A percentile compares a stretch with the other conserved stretches of the same genome.
Conservation (phyloP, 768 basidiomycete species). For the Favolaschia claudopus region DNA sequence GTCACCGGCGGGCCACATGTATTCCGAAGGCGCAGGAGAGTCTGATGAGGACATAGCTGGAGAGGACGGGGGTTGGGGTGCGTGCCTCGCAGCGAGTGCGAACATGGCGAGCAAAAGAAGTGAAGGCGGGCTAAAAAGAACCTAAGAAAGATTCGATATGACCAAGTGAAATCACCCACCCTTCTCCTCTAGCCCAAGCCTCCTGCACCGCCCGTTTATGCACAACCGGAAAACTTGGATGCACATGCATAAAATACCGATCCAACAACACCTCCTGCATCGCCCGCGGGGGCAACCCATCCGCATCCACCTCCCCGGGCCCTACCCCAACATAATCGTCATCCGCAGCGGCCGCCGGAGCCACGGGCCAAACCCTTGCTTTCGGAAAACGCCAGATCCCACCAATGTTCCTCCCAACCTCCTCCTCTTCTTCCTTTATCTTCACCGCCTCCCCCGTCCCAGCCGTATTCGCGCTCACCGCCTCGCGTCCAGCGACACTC, state of each 20-base stretch:
- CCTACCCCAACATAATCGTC: constrained; percentile 29
- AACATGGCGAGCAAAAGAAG: constrained; percentile 86
- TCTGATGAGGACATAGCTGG: constrained; percentile 50
- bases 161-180: constrained; percentile 34
- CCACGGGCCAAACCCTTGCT: constrained; percentile 88
- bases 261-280: constrained; percentile 75
- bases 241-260: constrained; percentile 84
- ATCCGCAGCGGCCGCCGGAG: constrained; percentile 35
- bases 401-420: constrained; percentile 73
- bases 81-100: constrained; percentile 80
- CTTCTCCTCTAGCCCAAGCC: constrained; percentile 46
- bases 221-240: constrained; percentile 79
- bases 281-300: constrained; percentile 59
- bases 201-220: constrained; percentile 76
- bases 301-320: constrained; percentile 46
- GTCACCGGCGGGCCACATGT: constrained; percentile 88
- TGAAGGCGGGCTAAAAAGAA: constrained; percentile 50
- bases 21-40: constrained; percentile 27
- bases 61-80: constrained; percentile 41
- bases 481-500: no score
- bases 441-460: no score
- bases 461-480: no score
- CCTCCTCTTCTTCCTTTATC: constrained; percentile 55
- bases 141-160: no score
- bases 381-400: constrained; percentile 89